Evolutionary conservation across 1,284 basidiomycete genomes (phyloP), one percentile per base, ranked within the genome.

Genomic region (Ustilago shanxiensis): DNA sequence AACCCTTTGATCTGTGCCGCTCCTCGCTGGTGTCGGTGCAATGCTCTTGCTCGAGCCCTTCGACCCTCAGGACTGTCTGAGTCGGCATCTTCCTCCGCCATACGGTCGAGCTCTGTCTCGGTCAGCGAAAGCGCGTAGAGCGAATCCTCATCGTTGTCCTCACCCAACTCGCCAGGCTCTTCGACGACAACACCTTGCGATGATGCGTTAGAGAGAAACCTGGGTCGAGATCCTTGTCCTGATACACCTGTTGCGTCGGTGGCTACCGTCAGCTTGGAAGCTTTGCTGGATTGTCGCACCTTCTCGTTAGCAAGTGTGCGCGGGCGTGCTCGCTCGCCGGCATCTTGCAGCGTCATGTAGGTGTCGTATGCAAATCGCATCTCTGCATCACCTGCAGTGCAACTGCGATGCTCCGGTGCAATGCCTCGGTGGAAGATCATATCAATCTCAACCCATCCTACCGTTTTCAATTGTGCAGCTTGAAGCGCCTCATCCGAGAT

Each of bases 1-100:
- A 81, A 80, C 13, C 68, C 65, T 66, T 83, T 83, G 66, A 83
- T 39, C 64, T 83, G 82, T 8, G 82, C 82, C 22, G 77, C 77
- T 22, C 82, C 82, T 5, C 77, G 29, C 24, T 83, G 60, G 39
- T 83, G 72, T 4, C 82, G 73, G 52, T 82, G 80, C 58, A 83
- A 59, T 3, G 69, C 79, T 37, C 71, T 53, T 9, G 77, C 72
- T 31, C 72, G 52, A 1, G 73, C 70, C 35, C 66, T 28, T 50
- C 74, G 49, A 3, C 71, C 69, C 39, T 77, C 78, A 13, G 69
- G 68, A 22, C 58, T 78, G 53, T 71, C 70, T 54, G 70, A 63
- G 29, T 71, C 69, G n/a, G 47, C 29, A 5, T 63, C 67, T 22
- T 72, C 72, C n/a, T 67, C 57, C 3, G 60, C 63, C 61, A 77